These are phyloP conservation scores for Hyaloscypha hepaticicola DNA, from an alignment of 495 filamentous ascomycete genomes.

Conservation along the genomic window DNA sequence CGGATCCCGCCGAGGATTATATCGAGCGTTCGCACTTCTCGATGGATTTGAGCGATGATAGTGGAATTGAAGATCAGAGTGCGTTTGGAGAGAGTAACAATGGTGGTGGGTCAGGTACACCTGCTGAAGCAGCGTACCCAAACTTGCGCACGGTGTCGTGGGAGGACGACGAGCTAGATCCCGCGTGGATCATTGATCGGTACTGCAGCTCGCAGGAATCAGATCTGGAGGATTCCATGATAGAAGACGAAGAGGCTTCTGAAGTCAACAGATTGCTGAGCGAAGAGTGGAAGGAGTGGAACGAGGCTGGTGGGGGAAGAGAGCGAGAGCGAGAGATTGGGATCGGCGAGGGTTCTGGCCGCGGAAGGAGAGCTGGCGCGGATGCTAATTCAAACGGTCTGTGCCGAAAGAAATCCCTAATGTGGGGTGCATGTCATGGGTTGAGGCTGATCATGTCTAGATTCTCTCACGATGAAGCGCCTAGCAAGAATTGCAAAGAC, in stretches of 20 bases:
- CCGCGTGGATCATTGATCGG: background rate
- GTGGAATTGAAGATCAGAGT: too few species aligned
- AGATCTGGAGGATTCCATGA: background rate
- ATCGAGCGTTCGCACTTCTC: background rate
- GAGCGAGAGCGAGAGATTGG: background rate
- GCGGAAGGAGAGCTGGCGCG: background rate
- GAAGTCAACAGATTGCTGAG: background rate
- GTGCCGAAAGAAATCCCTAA: background rate
- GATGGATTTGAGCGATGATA: background rate
- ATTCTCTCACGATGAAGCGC: background rate
- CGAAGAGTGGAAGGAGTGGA: background rate
- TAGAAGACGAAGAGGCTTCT: background rate
- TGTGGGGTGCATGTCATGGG: background rate
- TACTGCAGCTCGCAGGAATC: background rate
- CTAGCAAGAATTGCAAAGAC: background rate
- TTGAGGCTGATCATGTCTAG: background rate
- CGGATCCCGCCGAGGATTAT: background rate
- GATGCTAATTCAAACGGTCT: background rate
- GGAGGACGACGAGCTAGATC: background rate
- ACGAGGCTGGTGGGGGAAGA: too few species aligned
- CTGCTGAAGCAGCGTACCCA: background rate
- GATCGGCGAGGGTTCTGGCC: background rate
- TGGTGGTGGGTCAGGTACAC: background rate
- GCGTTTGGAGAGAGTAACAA: too few species aligned
- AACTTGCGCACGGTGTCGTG: background rate